phyloP scores from a whole-genome alignment of 768 basidiomycete genomes.

The Lactarius deliciosus region DNA sequence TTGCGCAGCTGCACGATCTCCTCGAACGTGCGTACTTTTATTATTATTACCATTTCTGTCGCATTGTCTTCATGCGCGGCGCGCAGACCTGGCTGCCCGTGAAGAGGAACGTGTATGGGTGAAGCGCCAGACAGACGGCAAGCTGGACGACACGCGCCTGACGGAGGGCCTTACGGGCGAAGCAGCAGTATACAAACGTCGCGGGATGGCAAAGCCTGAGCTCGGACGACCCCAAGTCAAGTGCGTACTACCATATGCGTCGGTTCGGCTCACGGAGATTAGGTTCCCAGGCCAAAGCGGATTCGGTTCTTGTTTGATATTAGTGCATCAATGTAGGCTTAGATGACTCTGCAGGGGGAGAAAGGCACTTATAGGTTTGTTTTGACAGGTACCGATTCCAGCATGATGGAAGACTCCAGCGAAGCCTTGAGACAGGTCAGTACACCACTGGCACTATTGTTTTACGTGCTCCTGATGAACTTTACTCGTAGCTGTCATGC shows the following conservation, averaged over 20 bases:
- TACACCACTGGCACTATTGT: neutral
- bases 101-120: conserved; percentile 73
- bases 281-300: conserved; percentile 52
- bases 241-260: conserved; percentile 36
- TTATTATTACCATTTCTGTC: neutral
- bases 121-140: conserved; percentile 69
- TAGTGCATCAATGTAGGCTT: conserved; percentile 60
- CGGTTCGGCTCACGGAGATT: neutral
- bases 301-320: conserved; percentile 70
- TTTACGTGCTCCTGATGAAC: neutral
- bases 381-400: conserved; percentile 64
- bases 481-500: conserved; percentile 54
- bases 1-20: conserved; percentile 57
- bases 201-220: conserved; percentile 69
- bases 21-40: conserved; percentile 51
- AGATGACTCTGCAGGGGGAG: neutral
- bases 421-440: conserved; percentile 65
- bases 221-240: conserved; percentile 66
- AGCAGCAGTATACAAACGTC: conserved; percentile 66
- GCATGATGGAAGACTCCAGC: conserved; percentile 62
- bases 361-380: neutral
- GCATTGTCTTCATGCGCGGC: no score
- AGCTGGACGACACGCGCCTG: conserved; percentile 63
- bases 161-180: conserved; percentile 70
- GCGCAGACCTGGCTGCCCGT: conserved; percentile 59